phyloP scores from a whole-genome alignment of 1,284 basidiomycete species.

The Naganishia albida region DNA sequence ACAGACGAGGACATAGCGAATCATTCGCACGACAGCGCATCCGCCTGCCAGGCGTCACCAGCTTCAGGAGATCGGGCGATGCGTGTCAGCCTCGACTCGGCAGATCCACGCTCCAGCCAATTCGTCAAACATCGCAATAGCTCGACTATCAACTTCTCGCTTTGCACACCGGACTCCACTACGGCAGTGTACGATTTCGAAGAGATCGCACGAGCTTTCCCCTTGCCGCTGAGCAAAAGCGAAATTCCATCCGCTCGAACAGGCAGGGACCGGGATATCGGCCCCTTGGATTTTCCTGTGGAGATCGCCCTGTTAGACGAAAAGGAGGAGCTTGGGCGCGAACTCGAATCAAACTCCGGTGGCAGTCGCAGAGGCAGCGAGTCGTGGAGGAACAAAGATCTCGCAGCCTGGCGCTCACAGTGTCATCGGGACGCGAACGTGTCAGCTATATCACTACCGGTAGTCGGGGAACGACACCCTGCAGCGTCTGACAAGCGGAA shows the following conservation, averaged over 20 bases:
- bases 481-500: conserved; percentile 1
- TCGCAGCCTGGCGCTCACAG: conserved; percentile 8
- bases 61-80: too few species aligned
- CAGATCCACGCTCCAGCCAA: too few species aligned
- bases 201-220: conserved; percentile 10
- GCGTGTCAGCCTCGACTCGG: too few species aligned
- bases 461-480: neutral
- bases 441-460: conserved; percentile 8
- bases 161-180: conserved; percentile 19
- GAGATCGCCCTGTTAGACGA: conserved; percentile 1
- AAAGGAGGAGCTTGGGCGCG: neutral
- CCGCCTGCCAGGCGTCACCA: too few species aligned
- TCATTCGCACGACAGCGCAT: too few species aligned
- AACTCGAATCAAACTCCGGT: neutral
- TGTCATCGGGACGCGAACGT: conserved; percentile 1
- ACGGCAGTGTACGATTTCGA: conserved; percentile 23
- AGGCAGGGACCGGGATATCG: neutral
- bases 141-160: conserved; percentile 18
- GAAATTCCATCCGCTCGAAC: neutral
- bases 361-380: neutral
- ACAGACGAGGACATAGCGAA: too few species aligned
- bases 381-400: conserved; percentile 10
- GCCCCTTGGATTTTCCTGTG: conserved; percentile 8
- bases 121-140: too few species aligned
- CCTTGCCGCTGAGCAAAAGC: neutral